Base-by-base conservation (phyloP, 2,329 filamentous ascomycete genomes). In the Fusarium sp. region DNA sequence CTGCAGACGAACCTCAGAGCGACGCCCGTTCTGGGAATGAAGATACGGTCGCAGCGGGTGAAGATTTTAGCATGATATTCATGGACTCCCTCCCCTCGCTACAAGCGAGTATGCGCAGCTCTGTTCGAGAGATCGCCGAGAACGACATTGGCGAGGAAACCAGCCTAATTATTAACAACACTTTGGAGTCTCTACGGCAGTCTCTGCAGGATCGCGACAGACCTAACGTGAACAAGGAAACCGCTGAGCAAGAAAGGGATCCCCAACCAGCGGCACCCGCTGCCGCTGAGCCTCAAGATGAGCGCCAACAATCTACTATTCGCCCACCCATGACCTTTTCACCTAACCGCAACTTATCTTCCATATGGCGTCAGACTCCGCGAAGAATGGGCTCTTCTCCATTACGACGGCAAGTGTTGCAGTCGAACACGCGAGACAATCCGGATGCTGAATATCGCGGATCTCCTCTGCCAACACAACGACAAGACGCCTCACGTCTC, bases 1-100 rank as follows among this genome's bases (percentile, higher is more conserved):
- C 82, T 13, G 72, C 73, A 24, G 78, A 81, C 41, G 82, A 83
- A 56, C 79, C 66, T 26, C 74, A 66, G 39, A 75, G 62, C 50
- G 74, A 73, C 44, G 63, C 35, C 63, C 74, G 57, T 55, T 78
- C 72, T n/a, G 63, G 57, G 45, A 70, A 61, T 50, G 82, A 83
- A 38, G 82, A 88, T 56, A 87, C 83, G 1, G 83, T 87, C 53
- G 83, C 83, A 8, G 83, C 87, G n/a, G 85, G 82, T 22, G 88
- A 90, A 68, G 86, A 87, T 44, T 90, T 90, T 70, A 90, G 88
- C 77, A 90, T 90, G 87, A 90, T 90, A 63, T 87, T 87, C 38
- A 84, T 89, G 68, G 84, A 88, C 51, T 88, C 87, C 5, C 81
- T 90, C 24, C 87, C 86, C 6, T 88, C 87, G 0, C 81, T 89